Conservation (phyloP, 148 eudicot genomes). For the Pharnaceum exiguum region DNA sequence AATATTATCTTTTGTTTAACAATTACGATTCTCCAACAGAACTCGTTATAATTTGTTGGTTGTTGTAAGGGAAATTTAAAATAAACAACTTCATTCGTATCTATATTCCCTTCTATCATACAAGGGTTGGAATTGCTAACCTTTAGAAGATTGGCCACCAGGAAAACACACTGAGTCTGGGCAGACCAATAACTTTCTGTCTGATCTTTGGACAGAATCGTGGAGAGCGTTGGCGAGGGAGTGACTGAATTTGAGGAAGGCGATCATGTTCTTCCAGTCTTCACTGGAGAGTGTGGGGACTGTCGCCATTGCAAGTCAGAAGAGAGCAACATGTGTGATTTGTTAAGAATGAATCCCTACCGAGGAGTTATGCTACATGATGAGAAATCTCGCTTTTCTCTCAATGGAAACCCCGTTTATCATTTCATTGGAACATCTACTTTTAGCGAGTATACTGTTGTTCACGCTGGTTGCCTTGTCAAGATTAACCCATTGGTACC, state of each 20-base stretch:
- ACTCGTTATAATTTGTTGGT: no score
- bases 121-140: no score
- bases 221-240: constrained; percentile 77
- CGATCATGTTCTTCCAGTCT: constrained; percentile 71
- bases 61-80: no score
- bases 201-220: constrained; percentile 35
- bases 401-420: constrained; percentile 65
- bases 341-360: constrained; percentile 48
- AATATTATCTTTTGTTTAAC: no score
- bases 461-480: constrained; percentile 55
- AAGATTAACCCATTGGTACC: constrained; percentile 65
- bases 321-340: constrained; percentile 74
- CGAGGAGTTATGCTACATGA: constrained; percentile 71
- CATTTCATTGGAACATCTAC: constrained; percentile 69
- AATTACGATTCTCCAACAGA: no score
- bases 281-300: constrained; percentile 71
- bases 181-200: neutral
- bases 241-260: constrained; percentile 62
- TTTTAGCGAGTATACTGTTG: constrained; percentile 79
- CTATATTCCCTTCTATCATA: no score
- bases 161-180: no score
- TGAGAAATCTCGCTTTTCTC: constrained; percentile 67
- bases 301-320: constrained; percentile 67
- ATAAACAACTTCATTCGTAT: no score
- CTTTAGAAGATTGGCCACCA: no score